phyloP scores from a whole-genome alignment of 2,329 filamentous ascomycete species.

The Pseudogymnoascus sp. region DNA sequence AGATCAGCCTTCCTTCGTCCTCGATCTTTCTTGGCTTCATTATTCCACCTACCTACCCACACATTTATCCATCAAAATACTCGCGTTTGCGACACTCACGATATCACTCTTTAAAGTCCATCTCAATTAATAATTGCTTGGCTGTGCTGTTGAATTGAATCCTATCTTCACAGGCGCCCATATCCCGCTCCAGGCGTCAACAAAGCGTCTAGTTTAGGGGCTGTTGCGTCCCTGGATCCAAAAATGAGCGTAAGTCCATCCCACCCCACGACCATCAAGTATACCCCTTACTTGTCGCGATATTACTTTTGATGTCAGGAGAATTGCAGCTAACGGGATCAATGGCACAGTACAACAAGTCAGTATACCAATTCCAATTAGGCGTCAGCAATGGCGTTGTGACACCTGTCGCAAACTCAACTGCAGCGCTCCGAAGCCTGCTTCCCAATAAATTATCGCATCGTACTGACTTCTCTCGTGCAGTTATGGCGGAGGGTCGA shows the following conservation, averaged over 20 bases:
- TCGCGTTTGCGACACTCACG: neutral
- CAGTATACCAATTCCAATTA: conserved; percentile 13
- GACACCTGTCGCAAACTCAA: conserved; percentile 1
- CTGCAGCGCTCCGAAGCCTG: conserved; percentile 10
- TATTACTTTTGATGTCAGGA: neutral
- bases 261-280: neutral
- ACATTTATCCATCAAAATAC: neutral
- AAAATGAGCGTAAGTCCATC: conserved; percentile 4
- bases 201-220: conserved; percentile 7
- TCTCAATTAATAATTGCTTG: neutral
- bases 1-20: neutral
- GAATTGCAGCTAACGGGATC: neutral
- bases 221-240: neutral
- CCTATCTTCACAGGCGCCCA: neutral
- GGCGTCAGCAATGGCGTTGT: conserved; percentile 6
- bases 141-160: neutral
- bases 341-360: conserved; percentile 41
- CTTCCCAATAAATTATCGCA: conserved; percentile 22
- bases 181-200: neutral
- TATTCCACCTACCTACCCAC: neutral
- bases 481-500: conserved; percentile 48
- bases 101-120: neutral
- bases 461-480: conserved; percentile 20
- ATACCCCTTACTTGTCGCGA: neutral
- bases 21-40: neutral